These are phyloP conservation scores for Phyllosticta ampelicida DNA, from an alignment of 2,329 filamentous ascomycete genomes.

Conservation along the genomic window DNA sequence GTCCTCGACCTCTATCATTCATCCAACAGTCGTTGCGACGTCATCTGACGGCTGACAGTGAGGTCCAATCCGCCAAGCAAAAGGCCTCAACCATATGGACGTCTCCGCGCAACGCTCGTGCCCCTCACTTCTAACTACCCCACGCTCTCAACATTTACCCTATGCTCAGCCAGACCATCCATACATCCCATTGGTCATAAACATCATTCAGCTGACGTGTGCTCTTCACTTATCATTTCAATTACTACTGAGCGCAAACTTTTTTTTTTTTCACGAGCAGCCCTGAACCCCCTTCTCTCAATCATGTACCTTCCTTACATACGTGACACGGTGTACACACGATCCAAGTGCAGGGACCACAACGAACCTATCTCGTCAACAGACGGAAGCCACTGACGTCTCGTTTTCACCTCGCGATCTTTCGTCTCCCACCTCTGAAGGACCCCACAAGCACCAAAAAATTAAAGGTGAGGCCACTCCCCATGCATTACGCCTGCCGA, in stretches of 20 bases:
- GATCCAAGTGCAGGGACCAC: background rate
- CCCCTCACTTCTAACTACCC: background rate
- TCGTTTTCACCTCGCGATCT: background rate
- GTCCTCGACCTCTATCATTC: background rate
- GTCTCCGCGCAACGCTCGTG: background rate
- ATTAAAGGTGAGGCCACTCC: no score
- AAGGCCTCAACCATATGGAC: background rate
- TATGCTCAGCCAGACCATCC: background rate
- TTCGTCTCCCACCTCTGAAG: background rate
- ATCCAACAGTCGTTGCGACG: background rate
- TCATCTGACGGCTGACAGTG: background rate
- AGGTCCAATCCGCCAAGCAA: background rate
- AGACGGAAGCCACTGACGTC: background rate
- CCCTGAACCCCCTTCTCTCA: background rate
- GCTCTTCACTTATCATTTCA: background rate
- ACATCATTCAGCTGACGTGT: background rate
- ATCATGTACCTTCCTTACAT: background rate
- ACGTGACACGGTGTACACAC: background rate
- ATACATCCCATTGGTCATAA: background rate
- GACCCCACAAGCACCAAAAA: no score
- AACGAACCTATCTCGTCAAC: background rate
- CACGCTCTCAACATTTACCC: background rate
- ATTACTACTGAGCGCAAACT: background rate
- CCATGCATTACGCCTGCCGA: no score
- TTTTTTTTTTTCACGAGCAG: background rate